phyloP scores from a whole-genome alignment of 1,284 basidiomycete genomes.

The Marasmius tenuissimus region DNA sequence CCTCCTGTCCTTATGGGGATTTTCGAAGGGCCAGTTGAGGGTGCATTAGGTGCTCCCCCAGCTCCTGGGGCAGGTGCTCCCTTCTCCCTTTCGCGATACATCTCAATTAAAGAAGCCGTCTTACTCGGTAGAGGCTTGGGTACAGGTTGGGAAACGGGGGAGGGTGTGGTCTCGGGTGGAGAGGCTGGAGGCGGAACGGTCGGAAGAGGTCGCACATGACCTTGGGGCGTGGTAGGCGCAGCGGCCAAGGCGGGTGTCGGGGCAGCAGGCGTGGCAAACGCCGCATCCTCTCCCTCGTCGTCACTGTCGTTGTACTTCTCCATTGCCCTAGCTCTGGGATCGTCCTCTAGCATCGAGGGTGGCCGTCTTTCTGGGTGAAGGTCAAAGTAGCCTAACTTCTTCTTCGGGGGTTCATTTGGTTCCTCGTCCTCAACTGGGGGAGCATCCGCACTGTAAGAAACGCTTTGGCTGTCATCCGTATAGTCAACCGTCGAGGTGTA shows the following conservation, averaged over 20 bases:
- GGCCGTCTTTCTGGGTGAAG: conserved; percentile 52
- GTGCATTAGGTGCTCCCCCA: conserved; percentile 26
- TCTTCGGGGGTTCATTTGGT: conserved; percentile 21
- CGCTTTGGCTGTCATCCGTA: conserved; percentile 11
- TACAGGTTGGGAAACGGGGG: background rate
- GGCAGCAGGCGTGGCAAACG: conserved; percentile 3
- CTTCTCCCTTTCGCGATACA: conserved; percentile 76
- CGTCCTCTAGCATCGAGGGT: conserved; percentile 7
- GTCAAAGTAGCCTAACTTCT: conserved; percentile 68
- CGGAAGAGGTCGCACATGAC: conserved; percentile 4
- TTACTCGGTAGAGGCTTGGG: conserved; percentile 40
- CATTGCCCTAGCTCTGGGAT: conserved; percentile 27
- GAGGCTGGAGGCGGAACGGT: background rate
- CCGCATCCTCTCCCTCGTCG: conserved; percentile 26
- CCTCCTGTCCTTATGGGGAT: conserved; percentile 29
- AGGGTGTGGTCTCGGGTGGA: background rate
- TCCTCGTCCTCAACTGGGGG: conserved; percentile 18
- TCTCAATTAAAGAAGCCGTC: conserved; percentile 75
- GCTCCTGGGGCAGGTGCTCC: conserved; percentile 19
- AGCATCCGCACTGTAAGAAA: conserved; percentile 14
- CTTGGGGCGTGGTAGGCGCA: conserved; percentile 1
- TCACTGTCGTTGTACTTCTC: conserved; percentile 37
- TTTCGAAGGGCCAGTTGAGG: conserved; percentile 29
- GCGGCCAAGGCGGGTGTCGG: conserved; percentile 19
- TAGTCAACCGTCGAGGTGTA: conserved; percentile 20